Conservation (phyloP, 225 moss, liverwort and hornwort genomes). For the Antitrichia curtipendula region DNA sequence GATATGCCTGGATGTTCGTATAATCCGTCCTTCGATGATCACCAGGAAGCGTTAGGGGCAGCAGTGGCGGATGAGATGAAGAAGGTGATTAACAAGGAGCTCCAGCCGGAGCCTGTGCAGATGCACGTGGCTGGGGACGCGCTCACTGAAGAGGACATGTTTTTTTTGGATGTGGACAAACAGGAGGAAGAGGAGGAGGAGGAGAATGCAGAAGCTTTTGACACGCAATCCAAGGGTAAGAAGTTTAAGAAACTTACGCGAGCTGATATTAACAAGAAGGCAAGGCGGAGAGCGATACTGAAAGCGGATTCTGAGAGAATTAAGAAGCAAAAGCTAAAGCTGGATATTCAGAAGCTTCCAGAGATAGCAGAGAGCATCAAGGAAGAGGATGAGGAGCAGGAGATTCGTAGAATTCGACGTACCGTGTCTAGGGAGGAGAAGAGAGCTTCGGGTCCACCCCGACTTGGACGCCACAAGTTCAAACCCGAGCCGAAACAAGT, state of each 20-base stretch:
- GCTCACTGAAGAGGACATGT: slow-evolving; percentile 65
- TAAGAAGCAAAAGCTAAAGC: slow-evolving; percentile 43
- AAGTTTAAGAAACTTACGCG: slow-evolving; percentile 82
- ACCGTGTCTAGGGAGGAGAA: slow-evolving; percentile 58
- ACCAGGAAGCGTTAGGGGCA: slow-evolving; percentile 83
- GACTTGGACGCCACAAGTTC: slow-evolving; percentile 82
- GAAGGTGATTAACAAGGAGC: slow-evolving; percentile 53
- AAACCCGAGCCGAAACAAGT: slow-evolving; percentile 89
- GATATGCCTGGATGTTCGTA: slow-evolving; percentile 94
- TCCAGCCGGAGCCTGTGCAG: slow-evolving; percentile 53
- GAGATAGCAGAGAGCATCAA: slow-evolving; percentile 56
- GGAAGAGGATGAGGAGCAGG: slow-evolving; percentile 46
- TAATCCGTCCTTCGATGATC: slow-evolving; percentile 82
- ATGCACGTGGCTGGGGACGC: slow-evolving; percentile 29
- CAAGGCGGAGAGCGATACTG: slow-evolving; percentile 45
- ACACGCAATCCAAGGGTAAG: slow-evolving; percentile 17
- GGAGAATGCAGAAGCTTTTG: slow-evolving; percentile 14
- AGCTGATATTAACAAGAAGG: slow-evolving; percentile 74
- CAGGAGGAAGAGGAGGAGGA: slow-evolving; percentile 17
- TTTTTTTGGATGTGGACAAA: slow-evolving; percentile 63
- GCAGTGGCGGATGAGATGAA: slow-evolving; percentile 89
- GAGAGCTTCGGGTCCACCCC: slow-evolving; percentile 65
- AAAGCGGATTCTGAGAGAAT: slow-evolving; percentile 51
- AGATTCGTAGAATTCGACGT: slow-evolving; percentile 51
- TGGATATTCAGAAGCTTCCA: slow-evolving; percentile 65